Percentiles rank a stretch among this genome's conserved stretches.
These are phyloP conservation scores for Meyerozyma smithsonii DNA, from an alignment of 1,139 yeast species.

Conservation along the genomic window DNA sequence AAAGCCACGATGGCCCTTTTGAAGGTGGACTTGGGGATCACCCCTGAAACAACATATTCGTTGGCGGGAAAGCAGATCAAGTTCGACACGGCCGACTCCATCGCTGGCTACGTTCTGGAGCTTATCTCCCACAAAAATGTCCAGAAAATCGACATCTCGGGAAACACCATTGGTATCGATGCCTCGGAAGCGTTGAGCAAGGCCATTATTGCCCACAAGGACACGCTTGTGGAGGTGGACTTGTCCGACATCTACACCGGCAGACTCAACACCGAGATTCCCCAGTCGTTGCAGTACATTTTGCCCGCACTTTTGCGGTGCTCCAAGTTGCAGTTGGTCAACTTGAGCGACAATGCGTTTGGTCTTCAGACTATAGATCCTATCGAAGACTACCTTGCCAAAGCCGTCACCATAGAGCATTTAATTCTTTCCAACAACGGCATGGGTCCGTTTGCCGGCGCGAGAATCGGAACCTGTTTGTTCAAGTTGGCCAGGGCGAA, in stretches of 20 bases:
- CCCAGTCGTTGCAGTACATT: conserved; percentile 67
- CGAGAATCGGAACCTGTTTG: conserved; percentile 83
- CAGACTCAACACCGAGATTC: conserved; percentile 90
- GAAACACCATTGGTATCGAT: conserved; percentile 91
- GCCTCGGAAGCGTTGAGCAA: conserved; percentile 73
- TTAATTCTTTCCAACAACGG: conserved; percentile 90
- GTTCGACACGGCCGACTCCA: conserved; percentile 69
- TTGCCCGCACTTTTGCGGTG: conserved; percentile 71
- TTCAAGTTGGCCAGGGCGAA: conserved; percentile 68
- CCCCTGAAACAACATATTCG: conserved; percentile 41
- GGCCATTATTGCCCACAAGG: conserved; percentile 46
- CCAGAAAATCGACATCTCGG: conserved; percentile 72
- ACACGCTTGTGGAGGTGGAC: conserved; percentile 59
- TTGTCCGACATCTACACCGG: conserved; percentile 94
- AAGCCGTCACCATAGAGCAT: conserved; percentile 78
- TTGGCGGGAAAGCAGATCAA: conserved; percentile 76
- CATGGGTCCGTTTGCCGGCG: conserved; percentile 96
- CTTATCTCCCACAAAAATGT: conserved; percentile 36
- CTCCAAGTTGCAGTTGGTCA: conserved; percentile 64
- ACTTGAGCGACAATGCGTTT: conserved; percentile 92
- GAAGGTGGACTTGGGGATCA: conserved; percentile 25
- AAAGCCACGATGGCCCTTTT: conserved; percentile 18
- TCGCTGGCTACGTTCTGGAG: conserved; percentile 58
- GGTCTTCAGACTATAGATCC: conserved; percentile 95
- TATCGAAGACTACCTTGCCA: conserved; percentile 68